Evolutionary conservation across 805 yeast genomes (phyloP), one percentile per base, ranked within the genome.

Genomic region (Sporopachydermia quercuum): DNA sequence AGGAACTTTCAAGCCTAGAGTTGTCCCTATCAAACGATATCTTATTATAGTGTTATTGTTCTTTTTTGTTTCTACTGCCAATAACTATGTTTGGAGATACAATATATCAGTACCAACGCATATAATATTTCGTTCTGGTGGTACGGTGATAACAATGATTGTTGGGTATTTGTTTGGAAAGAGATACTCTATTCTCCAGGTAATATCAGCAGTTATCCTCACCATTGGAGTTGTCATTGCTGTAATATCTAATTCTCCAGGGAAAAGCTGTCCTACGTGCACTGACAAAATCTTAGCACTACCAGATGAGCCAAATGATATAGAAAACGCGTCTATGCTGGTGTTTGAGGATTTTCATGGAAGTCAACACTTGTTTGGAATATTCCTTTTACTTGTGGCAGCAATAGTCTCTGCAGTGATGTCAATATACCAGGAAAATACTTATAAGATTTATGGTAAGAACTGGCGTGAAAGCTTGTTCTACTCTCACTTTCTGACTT

Each of bases 401-500:
- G 69, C 78, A 4, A 48, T 71, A 0, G 45, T 76, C 6, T 64
- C 69, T 8, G 71, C 83, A 0, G 47, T 74, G n/a, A 62, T 74
- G 58, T 78, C 81, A 1, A 61, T 77, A 15, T 65, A 69, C 50
- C 67, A 67, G 35, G 85, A 79, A 48, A 54, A 53, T 38, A 65
- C 76, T 0, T 69, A 61, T 47, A 52, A 52, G 11, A 47, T 46
- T 15, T 71, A 75, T 49, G 80, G 81, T 4, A 63, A 63, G 40
- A 67, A 68, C 39, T 79, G 87, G 87, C 60, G 67, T 41, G 86
- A 79, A 47, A 65, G 69, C 27, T 52, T 80, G 36, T 79, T 80
- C 49, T 78, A 72, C 54, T 63, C 71, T 13, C 82, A 76, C 49
- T 49, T 70, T 4, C 58, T 73, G 34, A 70, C 74, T 0, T 47